phyloP scores from a whole-genome alignment of 2,329 filamentous ascomycete species.

The Pseudocercospora cruenta region DNA sequence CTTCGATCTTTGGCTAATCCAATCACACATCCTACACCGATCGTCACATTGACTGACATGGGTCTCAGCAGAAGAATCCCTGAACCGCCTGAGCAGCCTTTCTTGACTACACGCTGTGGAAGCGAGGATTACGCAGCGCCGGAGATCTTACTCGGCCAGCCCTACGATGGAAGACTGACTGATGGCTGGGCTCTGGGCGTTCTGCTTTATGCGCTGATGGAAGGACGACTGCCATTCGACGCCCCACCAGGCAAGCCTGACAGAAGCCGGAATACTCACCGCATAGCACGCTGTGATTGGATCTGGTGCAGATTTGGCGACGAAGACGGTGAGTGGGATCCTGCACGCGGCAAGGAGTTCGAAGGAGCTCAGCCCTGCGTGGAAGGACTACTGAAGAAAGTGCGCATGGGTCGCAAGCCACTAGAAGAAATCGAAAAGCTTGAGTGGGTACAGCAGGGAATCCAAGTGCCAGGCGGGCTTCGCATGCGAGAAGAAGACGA shows the following conservation, averaged over 20 bases:
- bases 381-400: constrained; percentile 81
- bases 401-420: constrained; percentile 72
- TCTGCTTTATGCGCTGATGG: constrained; percentile 87
- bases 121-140: constrained; percentile 97
- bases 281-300: constrained; percentile 96
- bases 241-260: constrained; percentile 78
- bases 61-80: constrained; percentile 85
- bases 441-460: constrained; percentile 76
- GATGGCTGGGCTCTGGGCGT: constrained; percentile 97
- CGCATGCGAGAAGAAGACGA: constrained; percentile 58
- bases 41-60: constrained; percentile 88
- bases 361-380: constrained; percentile 79
- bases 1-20: constrained; percentile 70
- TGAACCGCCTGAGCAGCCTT: constrained; percentile 72
- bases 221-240: constrained; percentile 92
- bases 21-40: constrained; percentile 74
- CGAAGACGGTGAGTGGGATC: constrained; percentile 84
- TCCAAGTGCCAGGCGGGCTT: constrained; percentile 66
- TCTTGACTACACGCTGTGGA: constrained; percentile 90
- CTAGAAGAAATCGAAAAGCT: constrained; percentile 72
- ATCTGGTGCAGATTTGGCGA: constrained; percentile 86
- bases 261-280: constrained; percentile 75
- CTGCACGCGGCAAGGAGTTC: constrained; percentile 65
- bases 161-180: constrained; percentile 88
- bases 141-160: constrained; percentile 92